phyloP scores from a whole-genome alignment of 805 yeast genomes.

The Nakazawaea anatomiae region DNA sequence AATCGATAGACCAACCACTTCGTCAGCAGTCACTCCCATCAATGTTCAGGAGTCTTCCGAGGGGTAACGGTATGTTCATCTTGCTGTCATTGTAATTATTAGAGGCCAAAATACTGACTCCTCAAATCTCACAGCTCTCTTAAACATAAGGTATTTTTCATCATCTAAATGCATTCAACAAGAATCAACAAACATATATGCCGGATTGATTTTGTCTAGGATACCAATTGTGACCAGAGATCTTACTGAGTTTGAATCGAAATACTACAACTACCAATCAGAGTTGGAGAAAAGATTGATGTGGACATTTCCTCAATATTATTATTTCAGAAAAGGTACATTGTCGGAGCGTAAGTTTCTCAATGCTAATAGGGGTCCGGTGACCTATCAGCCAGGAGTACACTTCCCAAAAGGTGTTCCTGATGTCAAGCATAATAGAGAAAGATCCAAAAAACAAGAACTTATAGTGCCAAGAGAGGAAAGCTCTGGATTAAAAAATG shows the following conservation, averaged over 20 bases:
- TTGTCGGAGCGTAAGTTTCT: conserved; percentile 77
- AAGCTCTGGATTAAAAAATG: conserved; percentile 21
- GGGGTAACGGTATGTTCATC: background rate
- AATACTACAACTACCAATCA: conserved; percentile 76
- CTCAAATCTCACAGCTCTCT: background rate
- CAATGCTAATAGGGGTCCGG: conserved; percentile 71
- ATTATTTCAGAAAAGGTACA: conserved; percentile 85
- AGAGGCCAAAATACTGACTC: background rate
- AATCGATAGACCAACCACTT: no score
- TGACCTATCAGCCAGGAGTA: conserved; percentile 64
- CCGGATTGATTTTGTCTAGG: conserved; percentile 68
- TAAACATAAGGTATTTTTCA: background rate
- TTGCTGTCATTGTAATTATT: no score
- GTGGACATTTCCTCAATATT: conserved; percentile 97
- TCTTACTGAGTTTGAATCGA: conserved; percentile 60
- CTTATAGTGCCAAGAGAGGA: conserved; percentile 68
- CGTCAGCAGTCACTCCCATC: background rate
- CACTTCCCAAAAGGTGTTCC: conserved; percentile 83
- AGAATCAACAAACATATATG: conserved; percentile 21
- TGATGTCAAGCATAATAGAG: conserved; percentile 82
- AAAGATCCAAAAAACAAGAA: conserved; percentile 76
- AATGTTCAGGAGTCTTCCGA: conserved; percentile 1
- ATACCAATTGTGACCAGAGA: conserved; percentile 82
- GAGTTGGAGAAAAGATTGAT: conserved; percentile 84
- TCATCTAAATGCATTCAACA: background rate